Conservation (phyloP, 495 filamentous ascomycete species). For the Xylaria flabelliformis region DNA sequence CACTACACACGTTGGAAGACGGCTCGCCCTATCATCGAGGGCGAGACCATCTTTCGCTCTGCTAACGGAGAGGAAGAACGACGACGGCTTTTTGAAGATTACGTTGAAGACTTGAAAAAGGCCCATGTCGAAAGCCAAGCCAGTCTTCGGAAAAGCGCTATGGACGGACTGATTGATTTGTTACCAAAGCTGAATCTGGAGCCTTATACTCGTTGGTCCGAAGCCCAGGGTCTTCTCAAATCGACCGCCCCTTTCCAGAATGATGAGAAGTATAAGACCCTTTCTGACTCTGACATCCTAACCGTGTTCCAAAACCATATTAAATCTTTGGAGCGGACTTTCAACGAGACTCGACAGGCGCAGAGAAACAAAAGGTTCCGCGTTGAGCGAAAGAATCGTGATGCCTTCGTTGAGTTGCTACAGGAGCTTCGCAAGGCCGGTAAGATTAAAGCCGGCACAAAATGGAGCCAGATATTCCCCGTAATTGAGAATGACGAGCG, state of each 20-base stretch:
- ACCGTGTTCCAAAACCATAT: constrained; percentile 94
- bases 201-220: constrained; percentile 93
- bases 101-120: constrained; percentile 83
- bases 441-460: constrained; percentile 87
- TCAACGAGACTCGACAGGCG: constrained; percentile 87
- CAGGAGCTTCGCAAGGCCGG: constrained; percentile 74
- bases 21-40: constrained; percentile 91
- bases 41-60: constrained; percentile 92
- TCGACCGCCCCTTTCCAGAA: constrained; percentile 79
- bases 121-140: constrained; percentile 75
- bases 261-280: constrained; percentile 86
- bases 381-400: constrained; percentile 83
- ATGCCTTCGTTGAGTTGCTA: constrained; percentile 76
- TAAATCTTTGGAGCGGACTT: constrained; percentile 84
- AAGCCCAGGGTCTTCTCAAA: constrained; percentile 83
- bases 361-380: constrained; percentile 81
- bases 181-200: constrained; percentile 86
- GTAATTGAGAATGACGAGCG: constrained; percentile 81
- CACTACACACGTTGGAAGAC: constrained; percentile 98
- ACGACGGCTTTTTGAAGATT: constrained; percentile 93
- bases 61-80: constrained; percentile 88
- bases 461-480: constrained; percentile 86
- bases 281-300: constrained; percentile 89
- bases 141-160: constrained; percentile 74
- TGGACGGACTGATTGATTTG: constrained; percentile 82